Conservation (phyloP, 805 yeast species). For the Myxozyma neglecta region DNA sequence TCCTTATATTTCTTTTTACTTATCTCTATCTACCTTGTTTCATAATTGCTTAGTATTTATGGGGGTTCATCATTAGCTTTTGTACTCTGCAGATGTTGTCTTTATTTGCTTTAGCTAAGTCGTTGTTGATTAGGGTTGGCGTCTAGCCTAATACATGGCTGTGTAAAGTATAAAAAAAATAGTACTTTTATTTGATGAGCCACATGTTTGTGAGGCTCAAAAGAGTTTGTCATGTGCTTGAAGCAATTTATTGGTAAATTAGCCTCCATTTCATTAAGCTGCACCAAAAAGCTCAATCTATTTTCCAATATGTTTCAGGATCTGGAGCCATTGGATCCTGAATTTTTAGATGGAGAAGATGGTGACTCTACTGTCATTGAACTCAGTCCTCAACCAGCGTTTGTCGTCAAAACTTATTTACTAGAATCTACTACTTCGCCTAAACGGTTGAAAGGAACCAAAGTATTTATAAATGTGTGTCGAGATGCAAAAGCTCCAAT, state of each 20-base stretch:
- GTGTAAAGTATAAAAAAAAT: no score
- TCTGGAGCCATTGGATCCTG: slow-evolving; percentile 3
- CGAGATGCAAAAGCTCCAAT: slow-evolving; percentile 63
- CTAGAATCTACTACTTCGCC: slow-evolving; percentile 41
- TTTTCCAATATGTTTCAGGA: slow-evolving; percentile 1
- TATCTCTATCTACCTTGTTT: no score
- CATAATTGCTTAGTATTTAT: no score
- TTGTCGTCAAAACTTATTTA: slow-evolving; percentile 68
- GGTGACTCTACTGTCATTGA: slow-evolving; percentile 31
- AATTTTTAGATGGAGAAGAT: neutral
- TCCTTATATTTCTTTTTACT: no score
- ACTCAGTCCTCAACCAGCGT: slow-evolving; percentile 61
- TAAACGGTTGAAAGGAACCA: slow-evolving; percentile 45
- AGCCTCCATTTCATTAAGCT: neutral
- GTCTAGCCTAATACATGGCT: no score
- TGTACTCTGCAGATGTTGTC: no score
- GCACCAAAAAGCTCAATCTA: neutral
- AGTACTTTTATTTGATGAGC: no score
- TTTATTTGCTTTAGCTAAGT: no score
- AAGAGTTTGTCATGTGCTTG: neutral
- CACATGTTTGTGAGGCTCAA: no score
- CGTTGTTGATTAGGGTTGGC: no score
- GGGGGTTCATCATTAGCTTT: no score
- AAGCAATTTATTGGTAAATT: neutral
- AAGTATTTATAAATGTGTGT: slow-evolving; percentile 79